Evolutionary conservation across 2,329 filamentous ascomycete species (phyloP), one percentile per base, ranked within the genome.

Genomic region (Xylaria sp.): DNA sequence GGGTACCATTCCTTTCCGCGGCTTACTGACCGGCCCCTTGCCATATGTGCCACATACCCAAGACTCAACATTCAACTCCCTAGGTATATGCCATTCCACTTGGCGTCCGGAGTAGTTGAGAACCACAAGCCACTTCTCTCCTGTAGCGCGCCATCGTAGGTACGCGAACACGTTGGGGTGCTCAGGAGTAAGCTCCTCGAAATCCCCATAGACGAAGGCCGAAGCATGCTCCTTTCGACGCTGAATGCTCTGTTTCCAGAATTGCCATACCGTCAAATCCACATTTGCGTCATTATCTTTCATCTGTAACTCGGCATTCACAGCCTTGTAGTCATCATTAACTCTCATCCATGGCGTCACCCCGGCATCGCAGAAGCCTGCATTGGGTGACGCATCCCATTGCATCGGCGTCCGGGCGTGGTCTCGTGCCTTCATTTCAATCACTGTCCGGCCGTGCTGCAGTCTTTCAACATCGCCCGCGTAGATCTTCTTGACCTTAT

Each of bases 331-430:
- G 60, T 86, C 83, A 27, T 87, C 86, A 67, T 35, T 84, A 12
- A 87, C 82, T 2, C 85, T 82, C 87, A 90, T 90, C 88, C 88
- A 90, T 0, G 88, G 87, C 60, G 81, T 80, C 0, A 81, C 82
- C 0, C 79, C 81, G 0, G 80, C 71, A 63, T 81, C 78, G 6
- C 88, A 89, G 80, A 92, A 92, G 1, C 91, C 91, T 0, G 87
- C 88, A 70, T 90, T 84, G 0, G 81, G 77, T 0, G 80, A 80
- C 0, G 77, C 82, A 64, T 84, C 84, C 91, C 91, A 93, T 71
- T 91, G 89, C 81, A 93, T 88, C 0, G 91, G 91, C 3, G 88
- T 85, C n/a, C 91, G 84, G 9, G 89, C 85, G 75, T 93, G 88
- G 76, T 93, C 90, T 37, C 90, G 82, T 5, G 85, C 89, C 35